Evolutionary conservation across 176 grass and related monocot genomes (phyloP), one percentile per base, ranked within the genome.

Genomic region (Saccharum officinarum): DNA sequence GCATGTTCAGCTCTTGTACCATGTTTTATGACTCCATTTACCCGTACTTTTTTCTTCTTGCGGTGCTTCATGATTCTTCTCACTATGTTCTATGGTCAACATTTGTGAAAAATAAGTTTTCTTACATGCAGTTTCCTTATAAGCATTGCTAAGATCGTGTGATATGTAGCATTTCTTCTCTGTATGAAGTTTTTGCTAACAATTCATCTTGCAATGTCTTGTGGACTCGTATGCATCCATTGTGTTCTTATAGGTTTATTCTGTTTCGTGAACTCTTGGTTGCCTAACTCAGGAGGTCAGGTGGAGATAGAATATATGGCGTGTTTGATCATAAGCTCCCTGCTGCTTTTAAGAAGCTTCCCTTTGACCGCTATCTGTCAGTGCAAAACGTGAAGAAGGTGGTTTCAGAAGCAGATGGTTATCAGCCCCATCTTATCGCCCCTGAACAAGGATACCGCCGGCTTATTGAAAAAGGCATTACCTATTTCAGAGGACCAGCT

Each of bases 351-450:
- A 74, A 74, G 71, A 74, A 74, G 44, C 71, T 74, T 74, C 44
- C 71, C 15, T 74, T 74, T 50, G 71, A 74, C 13, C 44, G 42
- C 7, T 74, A 74, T 33, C 71, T 74, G 5, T 49, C 71, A 4
- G 71, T 74, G 44, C 14, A 74, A 74, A 74, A 74, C 4, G 71
- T 74, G 44, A 74, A 74, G 71, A 74, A 74, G 71, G 71, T 74
- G 45, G 71, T 74, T 46, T 88, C 93, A 46, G 82, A 92, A 87
- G 93, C 93, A 52, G 93, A 95, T 84, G 93, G 93, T 42, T 95
- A 92, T 84, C 90, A 95, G 70, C 93, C 93, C 65, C 93, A 95
- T 75, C 87, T 95, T 40, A 95, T 95, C 45, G 90, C 93, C 15
- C 93, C 93, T 31, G 93, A 95, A 68, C 88, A 95, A 87, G 93